These are phyloP conservation scores for Penicillium coffeae DNA, from an alignment of 495 filamentous ascomycete genomes.

Conservation along the genomic window DNA sequence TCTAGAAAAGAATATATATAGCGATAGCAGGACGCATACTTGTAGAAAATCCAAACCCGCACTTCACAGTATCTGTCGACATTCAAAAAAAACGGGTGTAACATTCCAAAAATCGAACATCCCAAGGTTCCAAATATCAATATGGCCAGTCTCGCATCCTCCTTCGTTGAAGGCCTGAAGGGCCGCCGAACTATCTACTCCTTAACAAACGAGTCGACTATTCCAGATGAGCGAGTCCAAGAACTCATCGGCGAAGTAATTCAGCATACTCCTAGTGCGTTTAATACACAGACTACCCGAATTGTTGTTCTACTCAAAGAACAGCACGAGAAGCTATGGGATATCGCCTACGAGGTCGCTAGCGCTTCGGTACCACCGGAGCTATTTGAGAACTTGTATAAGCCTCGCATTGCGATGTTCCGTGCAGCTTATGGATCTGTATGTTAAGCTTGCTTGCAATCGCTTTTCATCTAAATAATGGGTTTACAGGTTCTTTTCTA, in stretches of 20 bases:
- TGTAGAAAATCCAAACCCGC: too few species aligned
- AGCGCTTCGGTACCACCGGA: slow-evolving; percentile 50
- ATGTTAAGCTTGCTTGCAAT: background rate
- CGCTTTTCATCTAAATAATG: background rate
- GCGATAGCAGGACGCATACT: too few species aligned
- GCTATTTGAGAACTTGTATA: slow-evolving; percentile 38
- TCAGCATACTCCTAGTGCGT: slow-evolving; percentile 25
- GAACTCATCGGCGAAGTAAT: slow-evolving; percentile 22
- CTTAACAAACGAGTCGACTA: slow-evolving; percentile 23
- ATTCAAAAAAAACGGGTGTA: too few species aligned
- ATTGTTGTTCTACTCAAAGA: slow-evolving; percentile 29
- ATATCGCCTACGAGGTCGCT: slow-evolving; percentile 17
- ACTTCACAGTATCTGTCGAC: too few species aligned
- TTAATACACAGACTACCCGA: slow-evolving; percentile 29
- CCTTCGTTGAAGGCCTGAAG: background rate
- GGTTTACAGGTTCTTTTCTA: slow-evolving; percentile 55
- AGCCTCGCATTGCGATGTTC: slow-evolving; percentile 10
- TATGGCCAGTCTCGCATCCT: background rate
- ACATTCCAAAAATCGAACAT: background rate
- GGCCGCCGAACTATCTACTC: slow-evolving; percentile 29
- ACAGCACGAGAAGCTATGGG: slow-evolving; percentile 29
- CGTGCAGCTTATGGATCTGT: slow-evolving; percentile 18
- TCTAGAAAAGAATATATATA: too few species aligned
- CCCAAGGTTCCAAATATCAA: background rate
- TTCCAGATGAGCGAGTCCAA: slow-evolving; percentile 28